phyloP scores from a whole-genome alignment of 2,329 filamentous ascomycete species.

The Alternaria ventricosa region DNA sequence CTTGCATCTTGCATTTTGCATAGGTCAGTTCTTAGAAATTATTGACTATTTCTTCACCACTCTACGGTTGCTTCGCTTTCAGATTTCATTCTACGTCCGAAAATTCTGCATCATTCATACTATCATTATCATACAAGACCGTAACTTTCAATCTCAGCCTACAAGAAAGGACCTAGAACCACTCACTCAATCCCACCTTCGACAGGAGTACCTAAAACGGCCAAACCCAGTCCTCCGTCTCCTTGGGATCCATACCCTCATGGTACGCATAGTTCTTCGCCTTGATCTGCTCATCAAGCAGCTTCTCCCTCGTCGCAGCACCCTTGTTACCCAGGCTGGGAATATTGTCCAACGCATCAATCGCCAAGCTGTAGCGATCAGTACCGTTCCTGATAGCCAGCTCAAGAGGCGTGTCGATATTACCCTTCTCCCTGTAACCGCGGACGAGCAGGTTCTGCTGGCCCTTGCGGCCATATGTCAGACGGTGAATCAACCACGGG shows the following conservation, averaged over 20 bases:
- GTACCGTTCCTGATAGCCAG: slow-evolving; percentile 79
- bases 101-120: background rate
- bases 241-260: slow-evolving; percentile 73
- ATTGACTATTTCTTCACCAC: background rate
- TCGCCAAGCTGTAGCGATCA: slow-evolving; percentile 77
- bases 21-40: background rate
- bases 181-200: background rate
- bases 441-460: slow-evolving; percentile 73
- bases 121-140: background rate
- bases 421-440: slow-evolving; percentile 83
- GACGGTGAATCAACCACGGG: slow-evolving; percentile 77
- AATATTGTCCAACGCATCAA: slow-evolving; percentile 76
- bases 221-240: slow-evolving; percentile 72
- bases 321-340: slow-evolving; percentile 67
- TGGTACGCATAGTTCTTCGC: slow-evolving; percentile 68
- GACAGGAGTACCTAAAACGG: slow-evolving; percentile 47
- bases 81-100: background rate
- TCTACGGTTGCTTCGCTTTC: background rate
- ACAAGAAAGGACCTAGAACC: background rate
- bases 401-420: slow-evolving; percentile 82
- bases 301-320: slow-evolving; percentile 65
- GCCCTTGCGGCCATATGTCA: slow-evolving; percentile 77
- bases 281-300: slow-evolving; percentile 69
- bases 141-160: background rate
- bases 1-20: background rate